Evolutionary conservation across 495 filamentous ascomycete genomes (phyloP).

Genomic region (Penicillium coffeae): DNA sequence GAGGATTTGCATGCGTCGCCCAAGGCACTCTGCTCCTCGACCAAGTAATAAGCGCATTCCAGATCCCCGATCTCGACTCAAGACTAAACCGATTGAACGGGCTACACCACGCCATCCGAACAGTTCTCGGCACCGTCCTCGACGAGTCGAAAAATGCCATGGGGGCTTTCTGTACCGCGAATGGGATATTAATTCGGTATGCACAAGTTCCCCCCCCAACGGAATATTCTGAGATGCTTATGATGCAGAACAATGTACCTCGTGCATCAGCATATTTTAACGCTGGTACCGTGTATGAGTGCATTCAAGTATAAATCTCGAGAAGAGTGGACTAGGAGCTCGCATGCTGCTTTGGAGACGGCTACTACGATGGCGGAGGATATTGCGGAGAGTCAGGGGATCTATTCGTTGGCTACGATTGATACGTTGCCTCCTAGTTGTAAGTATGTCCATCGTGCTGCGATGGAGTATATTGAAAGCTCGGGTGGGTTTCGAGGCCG

Average conservation of each 20-base stretch:
- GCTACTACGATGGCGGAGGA: conserved; percentile 19
- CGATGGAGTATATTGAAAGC: conserved; percentile 13
- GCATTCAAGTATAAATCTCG: neutral
- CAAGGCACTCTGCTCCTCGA: conserved; percentile 33
- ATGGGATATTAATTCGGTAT: conserved; percentile 25
- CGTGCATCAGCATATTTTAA: conserved; percentile 6
- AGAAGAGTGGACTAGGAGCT: conserved; percentile 2
- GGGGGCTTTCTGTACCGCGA: conserved; percentile 24
- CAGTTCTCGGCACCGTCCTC: conserved; percentile 22
- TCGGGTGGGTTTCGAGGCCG: neutral
- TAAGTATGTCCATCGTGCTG: conserved; percentile 18
- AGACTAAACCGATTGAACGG: conserved; percentile 14
- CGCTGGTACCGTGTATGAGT: neutral
- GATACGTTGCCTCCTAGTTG: conserved; percentile 19
- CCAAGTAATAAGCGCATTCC: conserved; percentile 12
- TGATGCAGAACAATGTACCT: conserved; percentile 5
- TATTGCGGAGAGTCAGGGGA: conserved; percentile 17
- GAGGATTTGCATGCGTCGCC: conserved; percentile 24
- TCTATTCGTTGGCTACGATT: conserved; percentile 8
- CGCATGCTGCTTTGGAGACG: conserved; percentile 16
- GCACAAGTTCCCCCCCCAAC: conserved; percentile 8
- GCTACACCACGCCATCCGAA: conserved; percentile 13
- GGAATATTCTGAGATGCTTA: neutral
- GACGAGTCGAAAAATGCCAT: conserved; percentile 14
- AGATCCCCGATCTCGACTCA: conserved; percentile 12